Base-by-base conservation (phyloP, 1,139 yeast species). In the Lodderomyces jiufengensis region DNA sequence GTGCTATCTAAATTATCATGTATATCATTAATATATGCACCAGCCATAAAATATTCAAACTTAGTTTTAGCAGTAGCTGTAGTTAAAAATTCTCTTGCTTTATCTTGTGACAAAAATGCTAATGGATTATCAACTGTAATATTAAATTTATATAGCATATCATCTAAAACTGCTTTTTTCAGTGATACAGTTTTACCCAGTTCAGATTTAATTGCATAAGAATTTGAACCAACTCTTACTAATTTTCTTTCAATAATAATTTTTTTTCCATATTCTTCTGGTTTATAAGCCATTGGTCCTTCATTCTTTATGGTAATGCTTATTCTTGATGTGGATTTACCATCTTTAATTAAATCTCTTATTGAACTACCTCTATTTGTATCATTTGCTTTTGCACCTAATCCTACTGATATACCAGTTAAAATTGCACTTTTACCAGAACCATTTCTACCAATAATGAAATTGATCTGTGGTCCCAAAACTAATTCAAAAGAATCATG, bases 321-420 rank as follows among this genome's bases (percentile, higher is more conserved):
- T 6, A 86, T 76, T 41, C 76, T 67, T 0, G 95, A 80, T 16
- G 76, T 72, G 25, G 72, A 63, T 40, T 76, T 75, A 3, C 97
- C 97, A 47, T 86, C 88, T 52, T 80, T 81, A 38, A 92, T 85
- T 41, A 90, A 66, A 36, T 76, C 79, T 47, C 76, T 80, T 31
- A 86, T 66, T 7, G 80, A 75, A 8, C 77, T 66, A 4, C 95
- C 97, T 55, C 98, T 73, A 50, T 84, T 84, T 0, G 98, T 92
- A 38, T 80, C 88, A n/a, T 81, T 71, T 0, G 97, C 97, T 50
- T 82, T 84, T 1, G 95, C 95, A n/a, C 98, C 98, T 8, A 92
- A 63, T 5, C 96, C 95, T 9, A 88, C 83, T 3, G 94, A 80
- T 5, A 94, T 79, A 1, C 96, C 97, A 0, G 97, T 90, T 43